Evolutionary conservation across 129 eudicot species (phyloP).

Genomic region (Erigeron canadensis): DNA sequence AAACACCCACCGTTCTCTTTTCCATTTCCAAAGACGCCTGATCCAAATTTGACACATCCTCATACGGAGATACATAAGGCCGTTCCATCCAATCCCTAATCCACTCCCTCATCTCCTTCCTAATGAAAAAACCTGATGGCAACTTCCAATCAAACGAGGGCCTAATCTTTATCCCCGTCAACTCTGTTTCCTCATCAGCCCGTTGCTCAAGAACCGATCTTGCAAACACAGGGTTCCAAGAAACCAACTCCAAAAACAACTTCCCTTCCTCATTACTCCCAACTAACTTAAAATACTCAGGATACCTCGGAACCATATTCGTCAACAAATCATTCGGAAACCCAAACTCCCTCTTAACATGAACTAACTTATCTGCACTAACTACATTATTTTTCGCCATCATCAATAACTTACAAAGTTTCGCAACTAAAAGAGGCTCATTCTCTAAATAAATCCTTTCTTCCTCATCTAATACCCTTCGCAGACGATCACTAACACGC

Average conservation of each 20-base stretch:
- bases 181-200: conserved; percentile 62
- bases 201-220: conserved; percentile 56
- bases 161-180: conserved; percentile 64
- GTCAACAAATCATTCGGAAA: conserved; percentile 72
- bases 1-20: conserved; percentile 80
- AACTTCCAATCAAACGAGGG: conserved; percentile 70
- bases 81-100: conserved; percentile 88
- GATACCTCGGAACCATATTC: conserved; percentile 58
- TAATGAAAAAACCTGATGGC: conserved; percentile 56
- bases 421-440: conserved; percentile 55
- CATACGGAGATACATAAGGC: conserved; percentile 74
- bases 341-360: conserved; percentile 80
- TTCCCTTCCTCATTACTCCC: conserved; percentile 59
- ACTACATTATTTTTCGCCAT: conserved; percentile 67
- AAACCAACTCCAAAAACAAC: conserved; percentile 57
- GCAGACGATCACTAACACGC: conserved; percentile 43
- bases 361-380: conserved; percentile 58
- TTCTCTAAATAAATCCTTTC: conserved; percentile 50
- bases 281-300: conserved; percentile 46
- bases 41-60: conserved; percentile 56
- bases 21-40: conserved; percentile 80
- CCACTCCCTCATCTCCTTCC: conserved; percentile 92
- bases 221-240: conserved; percentile 56
- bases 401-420: conserved; percentile 75
- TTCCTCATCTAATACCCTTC: conserved; percentile 47